Base-by-base conservation (phyloP, 1,284 basidiomycete species). In the Earliella scabrosa region DNA sequence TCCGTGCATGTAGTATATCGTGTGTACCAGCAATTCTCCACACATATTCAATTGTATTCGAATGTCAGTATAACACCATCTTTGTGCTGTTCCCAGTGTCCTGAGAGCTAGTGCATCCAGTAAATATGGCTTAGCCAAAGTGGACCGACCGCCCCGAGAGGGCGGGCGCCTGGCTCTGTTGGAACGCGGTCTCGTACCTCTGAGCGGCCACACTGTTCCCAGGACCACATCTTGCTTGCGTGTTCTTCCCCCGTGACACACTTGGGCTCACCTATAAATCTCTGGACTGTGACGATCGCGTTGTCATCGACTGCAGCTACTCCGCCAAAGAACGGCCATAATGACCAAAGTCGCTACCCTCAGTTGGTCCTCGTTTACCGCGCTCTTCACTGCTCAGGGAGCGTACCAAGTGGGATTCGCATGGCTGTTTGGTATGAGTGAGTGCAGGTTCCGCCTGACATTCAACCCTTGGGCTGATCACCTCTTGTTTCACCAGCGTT, bases 371-470 rank as follows among this genome's bases (percentile, higher is more conserved):
- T 76, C 76, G 16, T 46, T 86, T 21, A 45, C 70, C 20, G 65
- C 64, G 18, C 70, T 87, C 6, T 69, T 81, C 45, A 79, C 75
- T 44, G 62, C 77, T 6, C 71, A 77, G 59, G 78, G 79, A n/a
- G 52, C 80, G 13, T 89, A 88, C 64, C 65, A 82, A 29, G 58
- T 87, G 27, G 79, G 73, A 14, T 88, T 83, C 73, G 75, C 76
- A 10, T 86, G 83, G 81, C 66, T 86, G 18, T 84, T 85, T 69
- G 87, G 87, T 52, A 86, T 85, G 86, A 85, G 86, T 87, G 68
- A 73, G 83, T 80, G 38, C 20, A 16, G 10, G 24, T 16, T 11
- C 13, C 21, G n/a, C n/a, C n/a, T n/a, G n/a, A n/a, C n/a, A n/a
- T n/a, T n/a, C n/a, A n/a, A n/a, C n/a, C n/a, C 18, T 35, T 23